Conservation (phyloP, 331 rosid species). For the Malus hybrid region DNA sequence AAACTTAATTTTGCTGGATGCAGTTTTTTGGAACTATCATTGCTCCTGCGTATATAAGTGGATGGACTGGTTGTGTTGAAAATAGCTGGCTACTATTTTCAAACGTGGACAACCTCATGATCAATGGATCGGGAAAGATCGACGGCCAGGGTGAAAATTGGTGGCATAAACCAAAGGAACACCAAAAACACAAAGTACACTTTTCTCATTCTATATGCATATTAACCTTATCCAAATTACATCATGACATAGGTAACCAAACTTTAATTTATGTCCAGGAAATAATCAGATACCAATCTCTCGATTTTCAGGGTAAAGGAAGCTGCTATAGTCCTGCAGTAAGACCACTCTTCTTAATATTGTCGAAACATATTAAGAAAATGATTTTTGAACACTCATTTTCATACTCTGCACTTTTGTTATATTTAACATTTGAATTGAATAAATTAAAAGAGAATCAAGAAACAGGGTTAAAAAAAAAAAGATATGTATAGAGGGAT, state of each 20-base stretch:
- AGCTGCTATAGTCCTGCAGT: background rate
- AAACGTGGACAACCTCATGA: background rate
- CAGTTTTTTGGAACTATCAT: background rate
- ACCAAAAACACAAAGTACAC: background rate
- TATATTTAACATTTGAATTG: too few relatives aligned
- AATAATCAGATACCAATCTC: too few relatives aligned
- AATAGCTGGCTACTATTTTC: background rate
- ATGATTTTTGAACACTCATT: too few relatives aligned
- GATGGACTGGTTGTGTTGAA: background rate
- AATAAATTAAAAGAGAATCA: too few relatives aligned
- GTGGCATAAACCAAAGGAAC: background rate
- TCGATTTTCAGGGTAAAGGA: background rate
- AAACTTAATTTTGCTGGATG: background rate
- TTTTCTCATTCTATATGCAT: background rate
- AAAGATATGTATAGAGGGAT: too few relatives aligned
- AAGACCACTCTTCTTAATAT: background rate
- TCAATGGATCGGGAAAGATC: conserved; percentile 2
- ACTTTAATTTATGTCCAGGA: background rate
- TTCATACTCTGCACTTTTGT: too few relatives aligned
- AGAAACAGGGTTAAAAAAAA: too few relatives aligned
- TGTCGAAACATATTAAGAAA: background rate
- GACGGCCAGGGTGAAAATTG: conserved; percentile 2
- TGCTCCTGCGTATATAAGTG: background rate
- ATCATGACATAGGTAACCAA: background rate
- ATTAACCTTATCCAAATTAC: background rate